phyloP scores from a whole-genome alignment of 495 filamentous ascomycete genomes.

The Cladorrhinum samala region DNA sequence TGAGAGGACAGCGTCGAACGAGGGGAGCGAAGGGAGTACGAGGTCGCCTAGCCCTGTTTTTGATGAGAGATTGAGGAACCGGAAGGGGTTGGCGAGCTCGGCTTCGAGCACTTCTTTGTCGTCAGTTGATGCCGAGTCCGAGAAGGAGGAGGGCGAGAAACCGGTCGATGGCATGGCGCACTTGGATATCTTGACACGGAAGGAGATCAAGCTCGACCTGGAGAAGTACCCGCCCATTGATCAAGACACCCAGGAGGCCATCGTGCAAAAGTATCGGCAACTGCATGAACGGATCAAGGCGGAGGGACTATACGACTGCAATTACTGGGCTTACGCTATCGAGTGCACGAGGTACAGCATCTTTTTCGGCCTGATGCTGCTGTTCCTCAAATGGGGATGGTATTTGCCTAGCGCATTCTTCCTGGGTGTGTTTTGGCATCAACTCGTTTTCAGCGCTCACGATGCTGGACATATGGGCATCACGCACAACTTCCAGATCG shows the following conservation, averaged over 20 bases:
- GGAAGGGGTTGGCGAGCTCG: slow-evolving; percentile 21
- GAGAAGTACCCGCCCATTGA: slow-evolving; percentile 81
- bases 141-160: slow-evolving; percentile 36
- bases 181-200: slow-evolving; percentile 66
- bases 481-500: slow-evolving; percentile 77
- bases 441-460: slow-evolving; percentile 90
- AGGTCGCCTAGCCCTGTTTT: slow-evolving; percentile 61
- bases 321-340: slow-evolving; percentile 73
- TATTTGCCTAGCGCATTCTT: slow-evolving; percentile 69
- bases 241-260: slow-evolving; percentile 63
- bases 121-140: too few relatives aligned
- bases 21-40: slow-evolving; percentile 39
- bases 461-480: slow-evolving; percentile 98
- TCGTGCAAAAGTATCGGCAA: slow-evolving; percentile 72
- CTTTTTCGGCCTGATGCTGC: slow-evolving; percentile 56
- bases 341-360: slow-evolving; percentile 70
- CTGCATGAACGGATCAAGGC: slow-evolving; percentile 63
- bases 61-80: slow-evolving; percentile 37
- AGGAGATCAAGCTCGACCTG: slow-evolving; percentile 69
- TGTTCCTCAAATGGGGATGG: slow-evolving; percentile 66
- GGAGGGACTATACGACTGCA: slow-evolving; percentile 78
- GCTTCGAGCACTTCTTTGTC: slow-evolving; percentile 36
- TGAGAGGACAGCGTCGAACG: slow-evolving; percentile 11
- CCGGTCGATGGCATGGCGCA: slow-evolving; percentile 49
- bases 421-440: slow-evolving; percentile 88